Evolutionary conservation across 2,329 filamentous ascomycete genomes (phyloP).

Genomic region (Colletotrichum coccodes): DNA sequence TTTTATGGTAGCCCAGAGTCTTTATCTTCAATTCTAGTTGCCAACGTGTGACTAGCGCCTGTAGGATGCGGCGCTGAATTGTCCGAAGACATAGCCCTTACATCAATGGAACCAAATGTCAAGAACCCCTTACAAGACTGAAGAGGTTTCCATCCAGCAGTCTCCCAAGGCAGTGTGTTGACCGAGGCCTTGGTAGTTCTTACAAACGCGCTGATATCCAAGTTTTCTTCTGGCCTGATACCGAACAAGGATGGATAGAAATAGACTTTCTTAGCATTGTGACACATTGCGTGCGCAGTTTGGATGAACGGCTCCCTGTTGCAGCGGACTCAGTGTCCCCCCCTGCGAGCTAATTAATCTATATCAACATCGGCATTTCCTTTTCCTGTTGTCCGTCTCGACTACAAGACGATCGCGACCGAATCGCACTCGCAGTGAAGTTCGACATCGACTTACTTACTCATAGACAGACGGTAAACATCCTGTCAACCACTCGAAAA

Average conservation of each 20-base stretch:
- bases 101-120: no score
- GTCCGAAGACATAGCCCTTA: no score
- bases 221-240: not conserved
- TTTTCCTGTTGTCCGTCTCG: not conserved
- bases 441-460: no score
- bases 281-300: constrained; percentile 4
- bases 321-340: not conserved
- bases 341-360: not conserved
- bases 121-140: no score
- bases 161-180: no score
- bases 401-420: not conserved
- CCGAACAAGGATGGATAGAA: not conserved
- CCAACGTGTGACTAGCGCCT: no score
- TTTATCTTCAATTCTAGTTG: not conserved
- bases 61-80: no score
- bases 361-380: constrained; percentile 3
- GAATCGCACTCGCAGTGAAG: not conserved
- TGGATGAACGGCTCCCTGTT: constrained; percentile 15
- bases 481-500: not conserved
- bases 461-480: not conserved
- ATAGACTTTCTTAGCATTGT: constrained; percentile 25
- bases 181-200: not conserved
- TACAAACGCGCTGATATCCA: not conserved
- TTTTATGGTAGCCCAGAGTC: not conserved
- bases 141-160: no score